A percentile compares a stretch with the other conserved stretches of the same genome.
These are phyloP conservation scores for Vaccinium corymbosum DNA, from an alignment of 148 eudicot genomes.

Conservation along the genomic window DNA sequence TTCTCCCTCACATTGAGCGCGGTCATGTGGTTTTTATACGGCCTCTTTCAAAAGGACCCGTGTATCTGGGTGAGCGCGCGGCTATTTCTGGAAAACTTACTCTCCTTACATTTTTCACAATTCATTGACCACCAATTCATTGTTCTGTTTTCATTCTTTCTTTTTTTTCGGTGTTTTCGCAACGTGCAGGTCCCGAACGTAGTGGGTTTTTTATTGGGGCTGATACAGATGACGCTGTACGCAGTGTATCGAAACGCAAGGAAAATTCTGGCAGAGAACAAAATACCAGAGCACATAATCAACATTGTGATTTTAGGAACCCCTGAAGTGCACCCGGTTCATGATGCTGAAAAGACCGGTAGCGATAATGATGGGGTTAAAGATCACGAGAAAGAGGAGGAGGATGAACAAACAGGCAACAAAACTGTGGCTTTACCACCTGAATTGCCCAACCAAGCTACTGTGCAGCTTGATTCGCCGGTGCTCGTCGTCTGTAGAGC, in stretches of 20 bases:
- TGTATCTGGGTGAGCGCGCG: slow-evolving; percentile 43
- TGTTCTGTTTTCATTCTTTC: not conserved
- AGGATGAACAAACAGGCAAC: not conserved
- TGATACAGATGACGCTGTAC: slow-evolving; percentile 50
- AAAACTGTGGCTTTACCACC: not conserved
- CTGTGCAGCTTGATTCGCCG: not conserved
- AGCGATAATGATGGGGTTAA: slow-evolving; percentile 3
- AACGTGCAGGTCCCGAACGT: slow-evolving; percentile 41
- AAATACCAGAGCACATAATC: slow-evolving; percentile 29
- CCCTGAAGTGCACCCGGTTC: slow-evolving; percentile 32
- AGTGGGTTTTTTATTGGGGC: slow-evolving; percentile 47
- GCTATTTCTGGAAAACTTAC: not conserved
- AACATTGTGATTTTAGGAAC: slow-evolving; percentile 26
- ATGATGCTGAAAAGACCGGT: slow-evolving; percentile 14
- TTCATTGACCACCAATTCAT: not conserved
- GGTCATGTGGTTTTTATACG: slow-evolving; percentile 59
- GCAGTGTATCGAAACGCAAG: slow-evolving; percentile 27
- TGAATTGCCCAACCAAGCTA: not conserved
- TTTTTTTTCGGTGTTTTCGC: not conserved
- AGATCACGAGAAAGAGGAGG: not conserved
- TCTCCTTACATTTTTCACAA: not conserved
- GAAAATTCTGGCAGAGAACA: slow-evolving; percentile 11
- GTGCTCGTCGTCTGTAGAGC: not conserved
- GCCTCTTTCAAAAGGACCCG: slow-evolving; percentile 40
- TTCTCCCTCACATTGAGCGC: slow-evolving; percentile 59